Base-by-base conservation (phyloP, 2,329 filamentous ascomycete genomes). In the Xylaria sp. region DNA sequence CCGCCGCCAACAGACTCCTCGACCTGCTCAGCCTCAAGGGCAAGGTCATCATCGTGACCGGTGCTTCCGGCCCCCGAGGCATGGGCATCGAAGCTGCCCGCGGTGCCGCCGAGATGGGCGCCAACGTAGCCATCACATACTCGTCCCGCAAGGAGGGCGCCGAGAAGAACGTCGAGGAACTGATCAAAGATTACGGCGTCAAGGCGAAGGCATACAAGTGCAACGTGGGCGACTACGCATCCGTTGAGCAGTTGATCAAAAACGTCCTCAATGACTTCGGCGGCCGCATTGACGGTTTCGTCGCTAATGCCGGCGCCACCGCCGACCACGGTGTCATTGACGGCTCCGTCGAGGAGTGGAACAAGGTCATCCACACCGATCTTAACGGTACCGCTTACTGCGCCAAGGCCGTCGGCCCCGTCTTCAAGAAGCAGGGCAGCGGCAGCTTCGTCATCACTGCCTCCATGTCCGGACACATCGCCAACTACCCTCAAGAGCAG, bases 211-310 rank as follows among this genome's bases (percentile, higher is more conserved):
- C 81, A 46, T 85, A 85, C 75, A 78, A 83, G 73, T 78, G 83
- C 65, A 80, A 87, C 69, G 75, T 84, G n/a, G 79, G 76, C 57
- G 76, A 83, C 61, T 82, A 78, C 66, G 67, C 73, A 11, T 74
- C 79, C 8, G 79, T 85, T 58, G 75, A 84, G 70, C 71, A 76
- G 51, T 78, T 83, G 65, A 76, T 86, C 59, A 76, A 77, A 59
- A 83, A 91, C 39, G 85, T 92, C 65, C 80, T 88, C 71, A 76
- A 78, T 66, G 89, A 92, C 70, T 92, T 92, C 71, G 86, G 86
- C 71, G 86, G 86, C 68, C 83, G 85, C 53, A 83, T 91, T 59
- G 88, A 91, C 65, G 83, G 87, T 62, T 90, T 92, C 67, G 82
- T 92, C 57, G 88, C 89, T 68, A 91, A 92, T 73, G 87, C 82